Conservation (phyloP, 192 early-diverging fungal genomes). For the Backusella psychrophila region DNA sequence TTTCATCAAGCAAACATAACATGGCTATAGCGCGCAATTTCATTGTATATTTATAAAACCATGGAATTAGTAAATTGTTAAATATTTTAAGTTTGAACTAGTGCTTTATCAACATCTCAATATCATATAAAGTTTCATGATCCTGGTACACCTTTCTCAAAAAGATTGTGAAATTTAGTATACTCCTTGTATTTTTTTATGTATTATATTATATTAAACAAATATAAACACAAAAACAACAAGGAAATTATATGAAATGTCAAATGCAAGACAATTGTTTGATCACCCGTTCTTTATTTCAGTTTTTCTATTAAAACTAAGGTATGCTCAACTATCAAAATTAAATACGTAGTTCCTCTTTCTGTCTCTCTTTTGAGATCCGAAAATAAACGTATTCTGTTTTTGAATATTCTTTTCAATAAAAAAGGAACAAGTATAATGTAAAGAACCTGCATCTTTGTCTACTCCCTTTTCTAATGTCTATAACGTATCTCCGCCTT, state of each 20-base stretch:
- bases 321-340: too few species aligned
- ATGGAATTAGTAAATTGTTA: background rate
- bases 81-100: background rate
- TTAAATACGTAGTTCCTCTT: background rate
- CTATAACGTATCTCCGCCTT: background rate
- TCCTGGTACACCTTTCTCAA: background rate
- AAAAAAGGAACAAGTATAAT: background rate
- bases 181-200: background rate
- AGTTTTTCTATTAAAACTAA: too few species aligned
- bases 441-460: background rate
- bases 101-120: background rate
- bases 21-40: too few species aligned
- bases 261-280: background rate
- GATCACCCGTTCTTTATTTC: too few species aligned
- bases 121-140: background rate
- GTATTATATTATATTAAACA: background rate
- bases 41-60: background rate
- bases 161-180: background rate
- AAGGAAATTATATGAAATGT: background rate
- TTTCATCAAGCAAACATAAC: too few species aligned
- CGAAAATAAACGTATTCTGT: background rate
- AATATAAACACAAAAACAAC: background rate
- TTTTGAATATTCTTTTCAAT: background rate
- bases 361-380: background rate
- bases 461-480: background rate